phyloP scores from a whole-genome alignment of 148 eudicot species.

The Talinum fruticosum region DNA sequence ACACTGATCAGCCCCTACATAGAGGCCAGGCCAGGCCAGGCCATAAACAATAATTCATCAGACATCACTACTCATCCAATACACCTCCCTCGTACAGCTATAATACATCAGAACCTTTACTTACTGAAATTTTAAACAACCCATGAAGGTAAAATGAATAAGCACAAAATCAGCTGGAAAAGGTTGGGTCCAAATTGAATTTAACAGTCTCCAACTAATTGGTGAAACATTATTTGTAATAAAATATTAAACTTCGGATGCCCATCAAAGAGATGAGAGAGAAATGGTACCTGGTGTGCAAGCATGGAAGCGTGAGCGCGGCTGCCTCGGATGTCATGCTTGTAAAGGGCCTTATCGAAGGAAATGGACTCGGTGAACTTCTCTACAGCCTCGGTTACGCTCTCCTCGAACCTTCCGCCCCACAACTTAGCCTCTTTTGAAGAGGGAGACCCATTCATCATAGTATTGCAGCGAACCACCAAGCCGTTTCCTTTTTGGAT shows the following conservation, averaged over 20 bases:
- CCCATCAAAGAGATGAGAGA: neutral
- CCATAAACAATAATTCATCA: constrained; percentile 13
- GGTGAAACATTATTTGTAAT: neutral
- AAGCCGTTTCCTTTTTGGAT: too few species aligned
- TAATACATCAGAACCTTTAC: too few species aligned
- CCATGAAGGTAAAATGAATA: too few species aligned
- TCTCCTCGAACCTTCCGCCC: constrained; percentile 96
- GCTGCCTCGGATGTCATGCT: constrained; percentile 92
- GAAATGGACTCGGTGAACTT: constrained; percentile 91
- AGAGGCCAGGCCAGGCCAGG: too few species aligned
- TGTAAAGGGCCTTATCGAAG: constrained; percentile 76
- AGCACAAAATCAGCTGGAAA: too few species aligned
- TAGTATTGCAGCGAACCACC: constrained; percentile 9
- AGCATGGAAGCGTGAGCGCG: constrained; percentile 98
- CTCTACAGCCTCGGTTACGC: constrained; percentile 86
- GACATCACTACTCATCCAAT: neutral
- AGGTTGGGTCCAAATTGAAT: too few species aligned
- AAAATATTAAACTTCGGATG: neutral
- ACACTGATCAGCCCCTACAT: constrained; percentile 72
- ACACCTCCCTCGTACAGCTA: too few species aligned
- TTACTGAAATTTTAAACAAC: too few species aligned
- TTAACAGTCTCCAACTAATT: neutral
- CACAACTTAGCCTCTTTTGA: constrained; percentile 76
- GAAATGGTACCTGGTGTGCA: constrained; percentile 56
- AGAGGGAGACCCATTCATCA: constrained; percentile 14